Percentiles rank a stretch among this genome's conserved stretches.
Conservation (phyloP, 768 basidiomycete species). For the Pholiota conissans region DNA sequence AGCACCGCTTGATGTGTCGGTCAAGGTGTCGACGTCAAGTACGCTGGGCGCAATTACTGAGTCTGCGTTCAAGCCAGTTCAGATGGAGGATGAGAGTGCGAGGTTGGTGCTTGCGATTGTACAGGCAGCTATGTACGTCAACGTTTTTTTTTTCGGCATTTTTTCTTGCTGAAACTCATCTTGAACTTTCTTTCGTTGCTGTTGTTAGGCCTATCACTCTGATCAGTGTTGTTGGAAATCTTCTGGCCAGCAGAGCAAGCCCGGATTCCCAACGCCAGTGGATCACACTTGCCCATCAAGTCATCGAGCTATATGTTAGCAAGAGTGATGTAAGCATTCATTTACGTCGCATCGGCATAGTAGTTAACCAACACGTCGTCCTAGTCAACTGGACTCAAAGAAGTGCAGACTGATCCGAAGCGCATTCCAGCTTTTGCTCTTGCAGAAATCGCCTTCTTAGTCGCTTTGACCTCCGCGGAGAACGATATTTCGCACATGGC, state of each 20-base stretch:
- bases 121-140: constrained; percentile 45
- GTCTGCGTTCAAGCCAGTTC: constrained; percentile 30
- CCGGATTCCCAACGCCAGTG: constrained; percentile 66
- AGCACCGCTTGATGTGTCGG: constrained; percentile 57
- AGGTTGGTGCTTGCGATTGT: constrained; percentile 42
- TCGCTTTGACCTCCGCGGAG: constrained; percentile 70
- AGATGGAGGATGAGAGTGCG: constrained; percentile 38
- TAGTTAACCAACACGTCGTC: not conserved
- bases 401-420: constrained; percentile 48
- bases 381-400: constrained; percentile 44
- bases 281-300: constrained; percentile 61
- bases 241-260: constrained; percentile 61
- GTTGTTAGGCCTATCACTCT: constrained; percentile 40
- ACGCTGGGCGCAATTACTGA: constrained; percentile 37
- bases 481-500: constrained; percentile 66
- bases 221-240: constrained; percentile 53
- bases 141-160: not conserved
- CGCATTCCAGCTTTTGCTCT: constrained; percentile 67
- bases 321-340: constrained; percentile 42
- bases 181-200: constrained; percentile 13
- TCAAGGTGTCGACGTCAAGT: constrained; percentile 61
- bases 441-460: constrained; percentile 71
- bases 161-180: not conserved
- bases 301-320: constrained; percentile 55
- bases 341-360: not conserved